Evolutionary conservation across 148 eudicot species (phyloP), one percentile per base, ranked within the genome.

Genomic region (Camellia granthamiana): DNA sequence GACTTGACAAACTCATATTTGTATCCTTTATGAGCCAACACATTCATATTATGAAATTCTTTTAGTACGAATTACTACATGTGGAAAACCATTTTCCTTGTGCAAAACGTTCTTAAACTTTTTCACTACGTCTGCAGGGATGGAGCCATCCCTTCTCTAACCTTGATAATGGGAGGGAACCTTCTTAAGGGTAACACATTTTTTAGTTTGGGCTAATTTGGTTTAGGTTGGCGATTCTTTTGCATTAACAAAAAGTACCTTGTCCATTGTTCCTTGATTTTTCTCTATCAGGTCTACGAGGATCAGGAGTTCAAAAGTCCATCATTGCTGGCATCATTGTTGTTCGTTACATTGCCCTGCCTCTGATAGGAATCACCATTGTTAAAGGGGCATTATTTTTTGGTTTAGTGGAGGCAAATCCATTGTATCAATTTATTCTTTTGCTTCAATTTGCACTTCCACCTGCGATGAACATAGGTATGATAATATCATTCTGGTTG

Each of bases 381-480:
- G 90, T 92, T 54, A 89, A 82, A 84, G 88, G 89, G 19, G 97
- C 90, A 56, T 14, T 90, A 4, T 76, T 61, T 19, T 68, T 88
- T 66, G 91, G 92, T 21, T 79, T 90, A 43, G 88, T 91, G 68
- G 87, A 78, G 0, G 41, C 70, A 62, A 88, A 95, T 83, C 93
- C 95, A 11, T 79, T 95, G 63, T 90, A 91, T 74, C 85, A 85
- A 72, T 95, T 93, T 72, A 85, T 91, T 78, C 96, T 95, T 79
- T 75, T 91, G 81, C 88, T 95, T 79, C 98, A 95, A 63, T 93
- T 85, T 80, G 90, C 94, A 4, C 78, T 95, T 72, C 98, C 98
- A 44, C 97, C 98, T 15, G 97, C 98, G 30, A 93, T 95, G 92
- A 93, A 89, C 84, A 92, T 91, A 83, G 93, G 97, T 94, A 85